Evolutionary conservation across 2,329 filamentous ascomycete genomes (phyloP), one percentile per base, ranked within the genome.

Genomic region (Lithohypha guttulata): DNA sequence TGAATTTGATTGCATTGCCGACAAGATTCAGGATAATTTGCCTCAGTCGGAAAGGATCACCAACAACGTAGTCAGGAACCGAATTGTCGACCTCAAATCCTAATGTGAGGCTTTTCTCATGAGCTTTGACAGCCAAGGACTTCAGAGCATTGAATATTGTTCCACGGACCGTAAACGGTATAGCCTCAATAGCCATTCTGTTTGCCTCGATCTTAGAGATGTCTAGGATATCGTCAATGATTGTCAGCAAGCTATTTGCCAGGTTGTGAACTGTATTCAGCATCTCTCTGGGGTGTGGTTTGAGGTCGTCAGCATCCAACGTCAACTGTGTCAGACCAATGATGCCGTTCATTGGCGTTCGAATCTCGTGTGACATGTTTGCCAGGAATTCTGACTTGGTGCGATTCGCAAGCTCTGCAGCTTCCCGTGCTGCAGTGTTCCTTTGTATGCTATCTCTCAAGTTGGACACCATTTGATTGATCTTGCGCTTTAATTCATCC

Each of bases 391-490:
- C 91, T 7, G 89, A 95, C 58, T 98, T 98, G 28, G 89, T 96
- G 64, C 93, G 89, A 68, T 95, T 96, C 47, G 91, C 91, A 58
- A 95, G 68, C 59, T 98, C 91, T 54, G 91, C 91, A 32, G 89
- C 87, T 62, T 96, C 89, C 61, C 91, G 82, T 42, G 91, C 91
- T 50, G 87, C 84, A 2, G 87, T 95, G 59, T 96, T 98, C 59
- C 86, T 79, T 60, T 96, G 87, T 51, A 98, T 95, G 70, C 84
- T 93, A 63, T 96, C 91, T 51, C 89, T 73, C 46, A 98, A 66
- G 57, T 93, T 94, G 58, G 84, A 91, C 38, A 96, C 87, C 91
- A 98, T 98, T 66, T 93, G 84, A 59, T 96, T 98, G 72, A 98
- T 96, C 70, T 96, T 96, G 54, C 87, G 79, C 65, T 98, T 98